A percentile compares a stretch with the other conserved stretches of the same genome.
These are phyloP conservation scores for Linnemannia hyalina DNA, from an alignment of 192 early-diverging fungal genomes.

Conservation along the genomic window DNA sequence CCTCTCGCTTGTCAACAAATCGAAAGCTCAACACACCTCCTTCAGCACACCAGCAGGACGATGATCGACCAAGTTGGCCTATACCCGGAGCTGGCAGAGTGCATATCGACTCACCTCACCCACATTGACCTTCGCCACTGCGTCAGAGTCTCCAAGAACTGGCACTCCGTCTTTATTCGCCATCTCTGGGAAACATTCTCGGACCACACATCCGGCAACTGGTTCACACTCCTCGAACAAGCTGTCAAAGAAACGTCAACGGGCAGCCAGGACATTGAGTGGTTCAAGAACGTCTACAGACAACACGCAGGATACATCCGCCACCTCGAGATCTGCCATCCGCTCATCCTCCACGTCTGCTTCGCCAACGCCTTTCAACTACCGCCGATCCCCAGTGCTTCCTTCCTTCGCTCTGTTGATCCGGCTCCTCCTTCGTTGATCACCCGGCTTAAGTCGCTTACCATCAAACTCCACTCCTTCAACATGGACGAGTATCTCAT, in stretches of 20 bases:
- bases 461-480: background rate
- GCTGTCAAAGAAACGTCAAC: background rate
- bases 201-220: background rate
- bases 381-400: background rate
- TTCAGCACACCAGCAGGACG: background rate
- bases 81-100: background rate
- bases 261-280: background rate
- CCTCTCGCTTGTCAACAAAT: background rate
- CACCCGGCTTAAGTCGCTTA: background rate
- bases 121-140: background rate
- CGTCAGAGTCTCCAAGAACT: background rate
- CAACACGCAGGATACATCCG: background rate
- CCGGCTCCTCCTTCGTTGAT: background rate
- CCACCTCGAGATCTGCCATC: background rate
- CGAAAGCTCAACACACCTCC: background rate
- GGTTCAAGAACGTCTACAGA: background rate
- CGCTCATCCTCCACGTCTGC: background rate
- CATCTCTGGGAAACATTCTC: conserved; percentile 6
- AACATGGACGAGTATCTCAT: background rate
- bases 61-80: background rate
- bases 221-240: background rate
- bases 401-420: background rate
- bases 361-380: background rate
- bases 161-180: conserved; percentile 1
- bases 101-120: background rate